These are phyloP conservation scores for Barbarea vulgaris DNA, from an alignment of 345 rosid species.

Conservation along the genomic window DNA sequence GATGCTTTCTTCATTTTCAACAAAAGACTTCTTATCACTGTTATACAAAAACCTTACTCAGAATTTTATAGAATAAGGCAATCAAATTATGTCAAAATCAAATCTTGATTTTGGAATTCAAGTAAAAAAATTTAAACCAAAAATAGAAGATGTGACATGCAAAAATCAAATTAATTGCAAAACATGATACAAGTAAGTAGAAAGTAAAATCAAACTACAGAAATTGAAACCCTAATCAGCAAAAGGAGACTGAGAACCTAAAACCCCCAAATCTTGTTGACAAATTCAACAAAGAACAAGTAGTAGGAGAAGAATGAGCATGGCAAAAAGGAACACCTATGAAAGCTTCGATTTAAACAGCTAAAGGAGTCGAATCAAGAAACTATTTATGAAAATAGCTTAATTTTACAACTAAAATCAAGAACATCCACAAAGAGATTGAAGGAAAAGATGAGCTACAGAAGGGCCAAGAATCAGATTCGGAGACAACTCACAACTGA, in stretches of 20 bases:
- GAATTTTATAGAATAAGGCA: not conserved
- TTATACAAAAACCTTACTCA: slow-evolving; percentile 30
- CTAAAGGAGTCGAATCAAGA: slow-evolving; percentile 17
- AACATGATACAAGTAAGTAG: slow-evolving; percentile 11
- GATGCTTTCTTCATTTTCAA: slow-evolving; percentile 61
- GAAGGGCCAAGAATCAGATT: slow-evolving; percentile 31
- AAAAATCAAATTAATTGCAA: slow-evolving; percentile 1
- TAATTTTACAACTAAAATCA: not conserved
- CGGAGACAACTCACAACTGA: not conserved
- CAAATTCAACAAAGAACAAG: slow-evolving; percentile 10
- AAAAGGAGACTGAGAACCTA: slow-evolving; percentile 2
- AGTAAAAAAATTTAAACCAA: not conserved
- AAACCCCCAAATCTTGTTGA: slow-evolving; percentile 26
- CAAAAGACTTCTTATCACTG: slow-evolving; percentile 14
- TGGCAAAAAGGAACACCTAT: not conserved
- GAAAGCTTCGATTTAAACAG: slow-evolving; percentile 13
- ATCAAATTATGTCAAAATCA: slow-evolving; percentile 10
- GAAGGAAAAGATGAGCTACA: not conserved
- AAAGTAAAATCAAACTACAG: slow-evolving; percentile 5
- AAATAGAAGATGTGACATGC: slow-evolving; percentile 34
- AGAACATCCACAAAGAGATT: slow-evolving; percentile 11
- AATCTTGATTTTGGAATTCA: not conserved
- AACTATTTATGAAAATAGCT: slow-evolving; percentile 16
- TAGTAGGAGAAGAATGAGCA: not conserved
- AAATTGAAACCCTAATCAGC: slow-evolving; percentile 13